Evolutionary conservation across 2,329 filamentous ascomycete genomes (phyloP), one percentile per base, ranked within the genome.

Genomic region (Leptodontidium sp.): DNA sequence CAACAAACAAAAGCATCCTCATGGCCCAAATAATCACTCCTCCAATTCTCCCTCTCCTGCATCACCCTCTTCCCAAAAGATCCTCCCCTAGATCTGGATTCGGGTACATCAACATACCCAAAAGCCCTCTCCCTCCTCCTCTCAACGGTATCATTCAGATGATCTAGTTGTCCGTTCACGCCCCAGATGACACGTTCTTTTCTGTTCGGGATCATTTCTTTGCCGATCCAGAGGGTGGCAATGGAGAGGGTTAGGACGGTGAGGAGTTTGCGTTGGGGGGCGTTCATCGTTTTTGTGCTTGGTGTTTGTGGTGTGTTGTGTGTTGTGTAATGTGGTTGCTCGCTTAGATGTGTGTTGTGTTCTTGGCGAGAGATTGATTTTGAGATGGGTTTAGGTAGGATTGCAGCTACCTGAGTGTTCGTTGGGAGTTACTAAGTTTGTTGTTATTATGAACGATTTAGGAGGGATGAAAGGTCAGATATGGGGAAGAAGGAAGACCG

Each of bases 181-280:
- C 49, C 45, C 64, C 64, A 66, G n/a, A 61, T 59, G 8, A 66
- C 64, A 17, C 53, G 43, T n/a, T 66, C 53, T 45, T 66, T 66
- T 26, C 49, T 49, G n/a, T 17, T 66, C 4, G 64, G 64, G 1
- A 52, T 35, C 64, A 52, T 63, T 21, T 63, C 64, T 29, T 58
- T 58, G 26, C 40, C 29, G 11, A 50, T 26, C 40, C 53, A 61
- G 43, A 66, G 40, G 17, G 55, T 53, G 24, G 63, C 24, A 5
- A 43, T 21, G 1, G 52, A 55, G 15, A 66, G 15, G 1, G 24
- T 32, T n/a, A 59, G 24, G 15, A 55, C 32, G 9, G 55, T 61
- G 21, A 63, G 24, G 45, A 38, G 29, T 52, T 63, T 63, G 14
- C 61, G 43, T 52, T 61, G 58, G 14, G 47, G 43, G 5, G 47